A percentile compares a stretch with the other conserved stretches of the same genome.
phyloP scores from a whole-genome alignment of 2,329 filamentous ascomycete species.

The Xylaria sp. region DNA sequence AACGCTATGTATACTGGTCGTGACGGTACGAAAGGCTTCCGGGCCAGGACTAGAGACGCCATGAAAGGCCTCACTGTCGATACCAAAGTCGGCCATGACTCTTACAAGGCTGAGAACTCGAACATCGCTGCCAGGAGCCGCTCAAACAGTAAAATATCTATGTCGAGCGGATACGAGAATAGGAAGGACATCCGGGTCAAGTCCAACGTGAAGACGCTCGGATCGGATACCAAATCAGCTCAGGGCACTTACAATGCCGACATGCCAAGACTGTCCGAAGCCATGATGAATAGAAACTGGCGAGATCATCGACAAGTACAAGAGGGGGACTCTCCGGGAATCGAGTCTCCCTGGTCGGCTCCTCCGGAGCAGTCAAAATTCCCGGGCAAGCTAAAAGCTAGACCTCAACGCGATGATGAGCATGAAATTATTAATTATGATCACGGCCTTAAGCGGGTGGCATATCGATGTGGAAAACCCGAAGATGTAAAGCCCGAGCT shows the following conservation, averaged over 20 bases:
- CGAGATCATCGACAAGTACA: constrained; percentile 40
- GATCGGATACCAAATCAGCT: constrained; percentile 18
- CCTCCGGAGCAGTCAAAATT: constrained; percentile 38
- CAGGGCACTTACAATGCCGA: constrained; percentile 16
- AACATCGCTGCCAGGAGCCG: not conserved
- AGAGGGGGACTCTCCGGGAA: constrained; percentile 1
- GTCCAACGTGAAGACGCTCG: constrained; percentile 4
- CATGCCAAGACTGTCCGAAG: constrained; percentile 33
- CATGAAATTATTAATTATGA: constrained; percentile 35
- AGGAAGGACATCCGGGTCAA: constrained; percentile 14
- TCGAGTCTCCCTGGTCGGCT: constrained; percentile 35
- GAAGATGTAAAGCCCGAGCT: constrained; percentile 33
- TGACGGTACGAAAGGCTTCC: constrained; percentile 19
- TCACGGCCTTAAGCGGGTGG: constrained; percentile 32
- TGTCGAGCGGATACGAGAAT: not conserved
- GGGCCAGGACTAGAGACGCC: constrained; percentile 22
- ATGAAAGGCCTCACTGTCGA: constrained; percentile 30
- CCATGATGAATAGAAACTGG: constrained; percentile 40
- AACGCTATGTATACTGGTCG: constrained; percentile 16
- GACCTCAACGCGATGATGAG: constrained; percentile 33
- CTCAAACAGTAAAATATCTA: not conserved
- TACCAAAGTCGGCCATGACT: constrained; percentile 15
- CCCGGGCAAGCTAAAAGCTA: constrained; percentile 20
- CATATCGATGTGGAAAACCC: constrained; percentile 31
- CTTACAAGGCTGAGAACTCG: not conserved